phyloP scores from a whole-genome alignment of 1,284 basidiomycete genomes.

The Mycosarcoma mackinlayi region DNA sequence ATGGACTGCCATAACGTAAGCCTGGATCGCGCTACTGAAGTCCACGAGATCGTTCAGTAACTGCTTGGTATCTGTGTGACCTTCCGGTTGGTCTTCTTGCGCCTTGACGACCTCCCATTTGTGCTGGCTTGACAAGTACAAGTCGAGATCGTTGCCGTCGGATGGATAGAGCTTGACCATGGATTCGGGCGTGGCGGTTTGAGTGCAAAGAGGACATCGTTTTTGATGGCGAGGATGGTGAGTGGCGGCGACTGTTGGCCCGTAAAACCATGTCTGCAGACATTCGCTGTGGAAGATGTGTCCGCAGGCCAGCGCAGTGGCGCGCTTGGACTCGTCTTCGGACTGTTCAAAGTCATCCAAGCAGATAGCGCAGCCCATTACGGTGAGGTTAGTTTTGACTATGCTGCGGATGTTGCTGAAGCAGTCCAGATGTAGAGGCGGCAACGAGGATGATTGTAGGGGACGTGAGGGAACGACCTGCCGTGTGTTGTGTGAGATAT shows the following conservation, averaged over 20 bases:
- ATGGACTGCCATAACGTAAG: conserved; percentile 37
- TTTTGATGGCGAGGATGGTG: conserved; percentile 5
- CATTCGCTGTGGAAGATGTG: conserved; percentile 48
- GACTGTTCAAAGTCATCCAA: conserved; percentile 41
- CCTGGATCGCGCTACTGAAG: conserved; percentile 29
- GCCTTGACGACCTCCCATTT: neutral
- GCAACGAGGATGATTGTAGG: too few species aligned
- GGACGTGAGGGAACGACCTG: too few species aligned
- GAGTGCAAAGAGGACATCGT: conserved; percentile 41
- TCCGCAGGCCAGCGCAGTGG: conserved; percentile 35
- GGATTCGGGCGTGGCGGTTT: neutral
- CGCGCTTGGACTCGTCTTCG: conserved; percentile 24
- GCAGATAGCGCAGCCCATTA: conserved; percentile 50
- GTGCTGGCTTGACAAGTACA: conserved; percentile 28
- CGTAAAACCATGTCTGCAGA: conserved; percentile 39
- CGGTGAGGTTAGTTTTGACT: neutral
- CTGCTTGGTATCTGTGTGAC: neutral
- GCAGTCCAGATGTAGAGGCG: too few species aligned
- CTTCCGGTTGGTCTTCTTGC: neutral
- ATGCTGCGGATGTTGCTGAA: neutral
- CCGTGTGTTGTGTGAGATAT: too few species aligned
- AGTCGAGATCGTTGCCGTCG: conserved; percentile 40
- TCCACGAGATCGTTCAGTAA: conserved; percentile 38
- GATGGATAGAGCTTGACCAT: conserved; percentile 35
- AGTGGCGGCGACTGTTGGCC: conserved; percentile 1